Evolutionary conservation across 2,329 filamentous ascomycete genomes (phyloP), one percentile per base, ranked within the genome.

Genomic region (Lecanicillium sp.): DNA sequence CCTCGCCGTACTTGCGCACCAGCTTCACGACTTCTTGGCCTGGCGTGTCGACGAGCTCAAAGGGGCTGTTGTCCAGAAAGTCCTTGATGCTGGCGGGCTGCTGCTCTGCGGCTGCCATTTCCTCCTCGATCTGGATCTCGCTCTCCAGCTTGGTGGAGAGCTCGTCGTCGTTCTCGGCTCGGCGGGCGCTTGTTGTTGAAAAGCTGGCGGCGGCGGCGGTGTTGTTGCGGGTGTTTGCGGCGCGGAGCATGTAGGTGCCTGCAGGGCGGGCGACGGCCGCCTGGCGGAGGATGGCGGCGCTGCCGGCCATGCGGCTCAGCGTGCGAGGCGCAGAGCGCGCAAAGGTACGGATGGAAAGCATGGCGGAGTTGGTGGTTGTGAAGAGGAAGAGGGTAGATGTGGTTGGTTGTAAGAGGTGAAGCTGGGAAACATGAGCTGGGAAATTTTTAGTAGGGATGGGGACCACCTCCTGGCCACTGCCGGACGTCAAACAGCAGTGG

Each of bases 1-100:
- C 92, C 46, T 94, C 81, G 53, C 84, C 85, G 55, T 85, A 90
- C 48, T 76, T 82, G 55, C 89, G 83, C 44, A 79, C 83, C 49
- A 98, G 73, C 54, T 83, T 73, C 50, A 98, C 85, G 51, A 95
- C 87, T 67, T 96, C 85, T 62, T 87, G 76, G 45, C 92, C 92
- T 19, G 82, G 72, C 22, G 73, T 78, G 63, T 98, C 92, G 54
- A 85, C 71, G 45, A 92, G 73, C 72, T 90, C 73, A 63, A 88
- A 98, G 29, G 82, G 75, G 56, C 82, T 81, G 67, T 86, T 90
- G 57, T 90, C 80, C 34, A 95, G 66, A 64, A 94, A 95, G 60
- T 92, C 85, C 66, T 87, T 82, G 61, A 95, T 76, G 59, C 81
- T 85, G 46, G 79, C 73, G 29, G 87, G 83, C 48, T 84, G 65